Conservation (phyloP, 192 early-diverging fungal species). For the Pilaira anomala region DNA sequence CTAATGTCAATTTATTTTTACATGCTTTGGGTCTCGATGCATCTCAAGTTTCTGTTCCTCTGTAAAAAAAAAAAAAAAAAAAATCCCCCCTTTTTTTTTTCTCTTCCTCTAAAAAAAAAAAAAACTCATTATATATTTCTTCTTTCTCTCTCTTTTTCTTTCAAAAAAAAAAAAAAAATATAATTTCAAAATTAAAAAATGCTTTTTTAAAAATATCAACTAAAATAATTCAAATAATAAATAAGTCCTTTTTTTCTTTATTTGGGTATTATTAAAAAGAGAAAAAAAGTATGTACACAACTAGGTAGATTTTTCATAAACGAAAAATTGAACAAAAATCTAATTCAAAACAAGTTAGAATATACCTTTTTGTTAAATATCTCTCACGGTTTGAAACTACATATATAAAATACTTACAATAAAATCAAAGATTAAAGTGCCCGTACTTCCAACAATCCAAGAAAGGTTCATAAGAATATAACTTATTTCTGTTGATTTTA, state of each 20-base stretch:
- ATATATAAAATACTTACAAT: constrained; percentile 45
- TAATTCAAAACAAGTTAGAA: constrained; percentile 13
- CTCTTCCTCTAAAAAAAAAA: background rate
- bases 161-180: background rate
- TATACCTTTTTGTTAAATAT: too few species aligned
- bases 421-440: constrained; percentile 76
- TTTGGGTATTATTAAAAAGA: too few species aligned
- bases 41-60: constrained; percentile 58
- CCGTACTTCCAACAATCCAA: constrained; percentile 73
- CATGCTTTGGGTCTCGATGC: constrained; percentile 94
- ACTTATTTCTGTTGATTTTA: constrained; percentile 62
- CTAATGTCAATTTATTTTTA: constrained; percentile 93
- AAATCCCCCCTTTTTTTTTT: too few species aligned
- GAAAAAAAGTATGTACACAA: too few species aligned
- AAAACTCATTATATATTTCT: constrained; percentile 1
- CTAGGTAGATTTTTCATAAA: constrained; percentile 37
- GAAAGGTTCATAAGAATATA: constrained; percentile 67
- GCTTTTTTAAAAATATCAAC: background rate
- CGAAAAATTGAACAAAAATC: constrained; percentile 70
- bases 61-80: constrained; percentile 17
- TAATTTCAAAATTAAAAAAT: background rate
- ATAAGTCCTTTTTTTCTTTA: background rate
- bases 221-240: too few species aligned
- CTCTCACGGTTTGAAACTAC: background rate
- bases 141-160: background rate